Evolutionary conservation across 164 flowering plant species (phyloP).

Genomic region (Piper betle): DNA sequence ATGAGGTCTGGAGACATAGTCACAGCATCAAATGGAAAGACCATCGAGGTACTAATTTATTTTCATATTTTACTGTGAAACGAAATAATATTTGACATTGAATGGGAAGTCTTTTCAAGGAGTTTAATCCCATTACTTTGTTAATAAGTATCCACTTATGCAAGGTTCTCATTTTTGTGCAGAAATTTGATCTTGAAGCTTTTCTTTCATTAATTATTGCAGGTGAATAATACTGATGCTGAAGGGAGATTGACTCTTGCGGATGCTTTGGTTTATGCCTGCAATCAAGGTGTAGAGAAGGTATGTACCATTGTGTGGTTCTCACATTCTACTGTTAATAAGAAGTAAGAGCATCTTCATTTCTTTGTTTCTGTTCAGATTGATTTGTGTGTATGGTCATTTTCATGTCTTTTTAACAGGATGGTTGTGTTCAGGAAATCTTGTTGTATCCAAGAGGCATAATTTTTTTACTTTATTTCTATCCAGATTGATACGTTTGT

Average conservation of each 20-base stretch:
- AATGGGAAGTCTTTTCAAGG: not conserved
- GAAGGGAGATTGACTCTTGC: conserved; percentile 98
- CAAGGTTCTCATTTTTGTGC: not conserved
- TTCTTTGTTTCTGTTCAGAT: too few relatives aligned
- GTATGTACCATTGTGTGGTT: conserved; percentile 19
- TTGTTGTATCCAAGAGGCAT: too few relatives aligned
- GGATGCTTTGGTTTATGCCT: conserved; percentile 92
- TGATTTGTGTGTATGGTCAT: not conserved
- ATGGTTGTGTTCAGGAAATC: too few relatives aligned
- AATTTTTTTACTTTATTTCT: too few relatives aligned
- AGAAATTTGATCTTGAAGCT: not conserved
- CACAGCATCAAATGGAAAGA: conserved; percentile 92
- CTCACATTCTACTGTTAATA: not conserved
- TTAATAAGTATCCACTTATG: too few relatives aligned
- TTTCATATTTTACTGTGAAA: not conserved
- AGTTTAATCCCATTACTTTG: not conserved
- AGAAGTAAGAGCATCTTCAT: too few relatives aligned
- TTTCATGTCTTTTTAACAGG: not conserved
- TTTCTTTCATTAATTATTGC: conserved; percentile 3
- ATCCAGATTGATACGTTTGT: too few relatives aligned
- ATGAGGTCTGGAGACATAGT: conserved; percentile 90
- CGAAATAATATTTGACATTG: too few relatives aligned
- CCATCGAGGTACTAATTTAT: conserved; percentile 56
- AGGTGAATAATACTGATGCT: conserved; percentile 97
- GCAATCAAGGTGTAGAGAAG: conserved; percentile 96